phyloP scores from a whole-genome alignment of 129 eudicot species.

The Centella asiatica region DNA sequence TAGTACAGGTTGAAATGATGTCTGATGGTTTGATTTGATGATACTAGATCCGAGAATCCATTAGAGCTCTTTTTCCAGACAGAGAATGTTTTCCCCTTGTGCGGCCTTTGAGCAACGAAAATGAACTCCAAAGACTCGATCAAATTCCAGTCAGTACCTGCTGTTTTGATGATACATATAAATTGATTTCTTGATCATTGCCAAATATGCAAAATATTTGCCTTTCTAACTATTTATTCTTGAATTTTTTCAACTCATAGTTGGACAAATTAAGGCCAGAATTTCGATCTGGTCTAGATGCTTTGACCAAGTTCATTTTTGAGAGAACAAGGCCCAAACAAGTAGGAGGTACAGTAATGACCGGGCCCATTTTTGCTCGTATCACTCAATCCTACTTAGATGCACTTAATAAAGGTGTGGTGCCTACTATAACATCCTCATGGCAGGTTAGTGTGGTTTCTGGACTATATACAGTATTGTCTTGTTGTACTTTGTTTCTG shows the following conservation, averaged over 20 bases:
- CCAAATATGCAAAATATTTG: not conserved
- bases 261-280: conserved; percentile 87
- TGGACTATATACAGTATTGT: no score
- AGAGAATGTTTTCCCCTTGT: conserved; percentile 98
- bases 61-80: conserved; percentile 97
- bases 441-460: conserved; percentile 72
- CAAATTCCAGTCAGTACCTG: conserved; percentile 65
- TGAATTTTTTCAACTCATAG: conserved; percentile 23
- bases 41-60: conserved; percentile 85
- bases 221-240: not conserved
- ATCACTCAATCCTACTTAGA: conserved; percentile 90
- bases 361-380: conserved; percentile 93
- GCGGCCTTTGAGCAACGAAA: conserved; percentile 77
- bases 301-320: conserved; percentile 83
- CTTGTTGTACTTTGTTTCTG: conserved; percentile 6
- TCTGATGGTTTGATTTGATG: conserved; percentile 12
- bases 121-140: conserved; percentile 83
- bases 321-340: conserved; percentile 98
- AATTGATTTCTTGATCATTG: not conserved
- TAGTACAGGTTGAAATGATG: not conserved
- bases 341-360: conserved; percentile 87
- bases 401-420: conserved; percentile 97
- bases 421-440: conserved; percentile 95
- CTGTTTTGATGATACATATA: not conserved
- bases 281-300: conserved; percentile 81